Evolutionary conservation across 208 protist genomes (phyloP), one percentile per base, ranked within the genome.

Genomic region (Leishmania amazonensis): DNA sequence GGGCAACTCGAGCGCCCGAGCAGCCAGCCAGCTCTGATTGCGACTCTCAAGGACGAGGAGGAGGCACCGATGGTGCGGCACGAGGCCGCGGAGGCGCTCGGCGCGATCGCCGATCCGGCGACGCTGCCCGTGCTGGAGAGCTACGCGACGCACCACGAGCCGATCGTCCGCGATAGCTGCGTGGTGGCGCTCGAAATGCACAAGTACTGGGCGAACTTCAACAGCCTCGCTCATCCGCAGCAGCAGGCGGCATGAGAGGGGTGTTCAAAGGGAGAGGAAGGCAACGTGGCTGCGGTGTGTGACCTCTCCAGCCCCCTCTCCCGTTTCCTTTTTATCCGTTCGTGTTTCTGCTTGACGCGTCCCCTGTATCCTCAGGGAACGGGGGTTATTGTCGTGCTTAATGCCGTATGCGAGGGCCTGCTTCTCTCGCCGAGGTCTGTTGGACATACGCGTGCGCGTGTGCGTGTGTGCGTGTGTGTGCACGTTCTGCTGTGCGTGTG

Each of bases 31-130:
- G 92, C 93, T 9, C 88, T 99, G 11, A 81, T 90, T 45, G 89
- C 80, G 42, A 78, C 91, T 0, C 88, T 99, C 28, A 76, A 85
- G 42, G 93, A 98, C 74, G 92, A 95, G 68, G 70, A 81, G 42
- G 98, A 99, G 89, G 93, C 98, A 38, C 84, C 93, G 17, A 99
- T 99, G 99, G 99, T 99, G 45, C 94, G 99, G 38, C 98, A 99
- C 81, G 98, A 99, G 90, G 96, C 97, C 28, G 99, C 98, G 15
- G 99, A 99, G 91, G 99, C 99, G 3, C 91, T 99, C 0, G 99
- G 99, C 11, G 97, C 98, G 1, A 99, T 99, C 49, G 97, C 97
- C n/a, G 90, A 96, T 81, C 91, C 91, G 7, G 79, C 68, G 67
- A 89, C 88, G 68, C 81, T 95, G 64, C 81, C 85, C 8, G 85